phyloP scores from a whole-genome alignment of 202 grass and related monocot species.

The Dendrocalamus latiflorus region DNA sequence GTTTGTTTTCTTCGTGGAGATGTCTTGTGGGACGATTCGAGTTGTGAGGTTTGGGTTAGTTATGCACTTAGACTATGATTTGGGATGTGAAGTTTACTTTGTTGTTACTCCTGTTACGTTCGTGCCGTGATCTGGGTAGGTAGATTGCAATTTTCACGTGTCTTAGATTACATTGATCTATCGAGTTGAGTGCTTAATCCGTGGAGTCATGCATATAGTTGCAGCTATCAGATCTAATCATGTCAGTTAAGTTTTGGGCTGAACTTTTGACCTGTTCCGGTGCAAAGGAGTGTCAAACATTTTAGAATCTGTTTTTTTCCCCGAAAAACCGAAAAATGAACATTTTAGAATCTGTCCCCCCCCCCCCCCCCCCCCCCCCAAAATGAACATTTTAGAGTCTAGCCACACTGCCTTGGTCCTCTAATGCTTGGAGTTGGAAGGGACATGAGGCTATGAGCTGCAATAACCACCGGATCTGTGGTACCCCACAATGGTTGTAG shows the following conservation, averaged over 20 bases:
- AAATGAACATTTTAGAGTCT: too few relatives aligned
- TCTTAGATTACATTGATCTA: not conserved
- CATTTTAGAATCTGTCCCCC: too few relatives aligned
- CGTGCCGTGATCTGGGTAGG: not conserved
- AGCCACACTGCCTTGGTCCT: not conserved
- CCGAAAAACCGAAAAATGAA: too few relatives aligned
- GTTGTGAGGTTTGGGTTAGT: not conserved
- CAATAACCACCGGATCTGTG: not conserved
- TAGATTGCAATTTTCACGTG: constrained; percentile 1
- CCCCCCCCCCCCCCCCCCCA: too few relatives aligned
- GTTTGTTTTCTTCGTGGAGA: too few relatives aligned
- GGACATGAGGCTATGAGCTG: not conserved
- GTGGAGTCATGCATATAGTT: not conserved
- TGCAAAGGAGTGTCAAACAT: not conserved
- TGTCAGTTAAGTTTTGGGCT: not conserved
- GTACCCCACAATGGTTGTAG: not conserved
- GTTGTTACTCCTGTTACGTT: not conserved
- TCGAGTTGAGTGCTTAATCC: not conserved
- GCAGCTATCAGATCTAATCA: not conserved
- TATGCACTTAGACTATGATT: not conserved
- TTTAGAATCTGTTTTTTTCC: too few relatives aligned
- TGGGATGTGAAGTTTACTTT: not conserved
- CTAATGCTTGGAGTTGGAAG: not conserved
- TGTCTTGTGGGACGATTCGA: not conserved
- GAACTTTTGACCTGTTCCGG: not conserved